Conservation (phyloP, 345 rosid genomes). For the Anastatica hierochuntica region DNA sequence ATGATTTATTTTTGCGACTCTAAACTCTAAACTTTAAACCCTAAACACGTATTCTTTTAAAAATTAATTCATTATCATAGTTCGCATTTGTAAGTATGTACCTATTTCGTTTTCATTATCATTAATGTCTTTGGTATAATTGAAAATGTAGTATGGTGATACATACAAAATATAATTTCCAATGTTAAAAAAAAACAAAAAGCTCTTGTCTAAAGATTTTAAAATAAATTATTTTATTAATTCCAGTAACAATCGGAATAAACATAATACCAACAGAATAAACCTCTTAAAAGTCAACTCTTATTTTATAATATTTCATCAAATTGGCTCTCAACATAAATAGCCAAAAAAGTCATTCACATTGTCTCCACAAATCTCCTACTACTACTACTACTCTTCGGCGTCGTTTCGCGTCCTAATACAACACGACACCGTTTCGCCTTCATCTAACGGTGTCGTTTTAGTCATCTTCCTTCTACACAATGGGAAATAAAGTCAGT, state of each 20-base stretch:
- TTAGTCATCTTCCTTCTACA: background rate
- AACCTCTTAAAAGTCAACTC: slow-evolving; percentile 22
- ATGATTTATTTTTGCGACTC: no score
- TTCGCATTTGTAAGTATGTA: no score
- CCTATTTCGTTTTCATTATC: no score
- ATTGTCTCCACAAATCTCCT: background rate
- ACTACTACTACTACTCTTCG: background rate
- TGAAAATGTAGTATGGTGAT: no score
- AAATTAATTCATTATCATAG: no score
- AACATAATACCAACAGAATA: slow-evolving; percentile 15
- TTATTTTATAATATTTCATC: background rate
- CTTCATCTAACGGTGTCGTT: background rate
- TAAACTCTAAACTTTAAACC: no score
- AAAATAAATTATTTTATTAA: background rate
- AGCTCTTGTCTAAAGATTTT: background rate
- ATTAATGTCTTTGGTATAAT: no score
- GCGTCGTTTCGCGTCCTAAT: slow-evolving; percentile 1
- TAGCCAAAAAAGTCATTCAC: slow-evolving; percentile 4
- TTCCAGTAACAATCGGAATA: slow-evolving; percentile 11
- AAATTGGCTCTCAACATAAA: slow-evolving; percentile 13
- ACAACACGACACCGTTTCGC: slow-evolving; percentile 26
- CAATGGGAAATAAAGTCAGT: slow-evolving; percentile 56
- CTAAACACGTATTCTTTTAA: no score
- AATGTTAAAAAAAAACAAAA: background rate
- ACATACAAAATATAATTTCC: background rate